Conservation (phyloP, 1,139 yeast genomes). For the Debaryomycetaceae sp. region DNA sequence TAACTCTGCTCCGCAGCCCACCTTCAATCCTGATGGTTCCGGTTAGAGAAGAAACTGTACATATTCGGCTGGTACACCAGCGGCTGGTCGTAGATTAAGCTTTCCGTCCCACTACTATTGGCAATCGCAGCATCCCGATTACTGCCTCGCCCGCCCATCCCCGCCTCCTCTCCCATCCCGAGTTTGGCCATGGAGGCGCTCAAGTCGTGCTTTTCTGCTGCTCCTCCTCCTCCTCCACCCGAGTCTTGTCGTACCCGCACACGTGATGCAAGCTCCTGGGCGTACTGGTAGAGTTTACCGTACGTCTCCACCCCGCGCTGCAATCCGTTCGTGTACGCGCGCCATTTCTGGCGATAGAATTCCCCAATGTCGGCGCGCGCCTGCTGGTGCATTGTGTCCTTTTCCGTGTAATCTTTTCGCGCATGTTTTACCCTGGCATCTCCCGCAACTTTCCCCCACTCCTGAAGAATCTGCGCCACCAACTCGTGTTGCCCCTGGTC, state of each 20-base stretch:
- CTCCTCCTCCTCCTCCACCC: no score
- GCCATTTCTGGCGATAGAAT: slow-evolving; percentile 49
- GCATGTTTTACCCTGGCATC: no score
- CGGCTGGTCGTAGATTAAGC: slow-evolving; percentile 35
- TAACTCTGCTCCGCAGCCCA: no score
- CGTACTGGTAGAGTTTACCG: slow-evolving; percentile 37
- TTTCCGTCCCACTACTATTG: background rate
- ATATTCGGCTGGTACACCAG: slow-evolving; percentile 38
- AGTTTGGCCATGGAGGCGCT: slow-evolving; percentile 2
- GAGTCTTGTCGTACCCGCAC: no score
- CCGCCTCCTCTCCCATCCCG: no score
- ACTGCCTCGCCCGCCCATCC: no score
- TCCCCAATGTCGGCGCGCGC: slow-evolving; percentile 17
- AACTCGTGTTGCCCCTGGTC: slow-evolving; percentile 51
- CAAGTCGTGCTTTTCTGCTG: background rate
- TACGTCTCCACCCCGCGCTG: slow-evolving; percentile 57
- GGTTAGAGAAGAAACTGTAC: slow-evolving; percentile 28
- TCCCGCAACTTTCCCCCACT: slow-evolving; percentile 27
- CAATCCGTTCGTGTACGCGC: slow-evolving; percentile 46
- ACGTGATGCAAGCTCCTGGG: slow-evolving; percentile 6
- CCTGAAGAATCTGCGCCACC: slow-evolving; percentile 43
- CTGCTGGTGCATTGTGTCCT: slow-evolving; percentile 11
- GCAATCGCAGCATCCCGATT: background rate
- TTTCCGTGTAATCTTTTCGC: no score
- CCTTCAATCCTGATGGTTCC: background rate